phyloP scores from a whole-genome alignment of 192 early-diverging fungal genomes.

The Dissophora ornata region DNA sequence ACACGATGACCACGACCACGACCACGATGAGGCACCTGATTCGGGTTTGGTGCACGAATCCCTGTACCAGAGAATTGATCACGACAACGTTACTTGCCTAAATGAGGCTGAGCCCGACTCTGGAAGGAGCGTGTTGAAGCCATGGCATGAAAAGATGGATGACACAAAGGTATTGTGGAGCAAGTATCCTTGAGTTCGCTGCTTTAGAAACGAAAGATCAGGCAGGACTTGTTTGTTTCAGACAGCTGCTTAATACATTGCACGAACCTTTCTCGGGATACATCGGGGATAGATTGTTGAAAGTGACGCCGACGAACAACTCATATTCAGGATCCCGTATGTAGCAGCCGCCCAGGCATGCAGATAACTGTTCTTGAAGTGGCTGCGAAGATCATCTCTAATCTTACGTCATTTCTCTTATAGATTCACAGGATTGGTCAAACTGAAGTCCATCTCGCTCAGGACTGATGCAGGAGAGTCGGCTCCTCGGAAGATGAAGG shows the following conservation, averaged over 20 bases:
- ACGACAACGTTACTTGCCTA: constrained; percentile 80
- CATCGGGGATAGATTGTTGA: constrained; percentile 74
- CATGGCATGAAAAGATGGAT: constrained; percentile 85
- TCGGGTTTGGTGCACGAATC: constrained; percentile 71
- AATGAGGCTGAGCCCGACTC: constrained; percentile 78
- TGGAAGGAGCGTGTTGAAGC: constrained; percentile 83
- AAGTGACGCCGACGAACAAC: constrained; percentile 90
- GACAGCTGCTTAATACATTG: too few species aligned
- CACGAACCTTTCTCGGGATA: too few species aligned
- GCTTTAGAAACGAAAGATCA: too few species aligned
- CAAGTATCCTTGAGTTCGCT: too few species aligned
- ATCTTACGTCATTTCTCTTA: background rate
- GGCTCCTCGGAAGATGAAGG: constrained; percentile 79
- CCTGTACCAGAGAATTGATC: constrained; percentile 82
- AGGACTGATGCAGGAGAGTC: constrained; percentile 69
- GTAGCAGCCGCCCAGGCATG: too few species aligned
- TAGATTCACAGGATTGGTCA: constrained; percentile 90
- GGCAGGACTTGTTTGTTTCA: too few species aligned
- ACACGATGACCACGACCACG: constrained; percentile 75
- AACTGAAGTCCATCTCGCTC: constrained; percentile 90
- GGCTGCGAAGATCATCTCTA: too few species aligned
- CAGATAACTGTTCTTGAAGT: too few species aligned
- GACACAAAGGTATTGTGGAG: constrained; percentile 63
- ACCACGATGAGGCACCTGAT: constrained; percentile 78
- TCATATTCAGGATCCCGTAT: constrained; percentile 90